Base-by-base conservation (phyloP, 306 rosid genomes). In the Rosa chinensis region DNA sequence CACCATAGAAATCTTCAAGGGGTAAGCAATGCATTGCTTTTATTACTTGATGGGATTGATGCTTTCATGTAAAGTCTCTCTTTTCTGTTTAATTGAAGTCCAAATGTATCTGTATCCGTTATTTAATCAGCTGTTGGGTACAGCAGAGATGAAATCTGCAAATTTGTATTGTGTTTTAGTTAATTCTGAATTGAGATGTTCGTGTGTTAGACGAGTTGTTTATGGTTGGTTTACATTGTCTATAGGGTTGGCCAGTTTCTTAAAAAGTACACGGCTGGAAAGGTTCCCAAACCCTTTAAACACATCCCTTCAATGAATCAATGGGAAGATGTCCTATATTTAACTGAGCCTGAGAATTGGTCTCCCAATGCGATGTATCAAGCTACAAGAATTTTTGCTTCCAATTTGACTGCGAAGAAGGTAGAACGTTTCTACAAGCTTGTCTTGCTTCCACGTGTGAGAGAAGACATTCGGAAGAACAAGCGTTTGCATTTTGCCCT, bases 281-380 rank as follows among this genome's bases (percentile, higher is more conserved):
- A 85, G 87, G 72, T 95, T 43, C 99, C 99, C 73, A 89, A 87
- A 81, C 89, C 95, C 64, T 86, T 95, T 76, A 95, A 95, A 74
- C 89, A 75, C 84, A 91, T 95, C 67, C 89, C 97, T 69, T 79
- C 97, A 35, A 78, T 89, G 92, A 74, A 77, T 56, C 88, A 67
- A 11, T 95, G 97, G 99, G 99, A 95, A 81, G 92, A 91, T 81
- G 79, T 86, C 68, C 78, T 95, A n/a, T 90, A 92, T 79, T 23
- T 92, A 53, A 95, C 98, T 10, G 95, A 91, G 85, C 99, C 99
- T 55, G 93, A 92, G 69, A 92, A 90, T 16, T 95, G 98, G 99
- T 95, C 99, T 9, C 97, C 99, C 53, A 89, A 89, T 88, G 98
- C 97, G 2, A 77, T 92, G 86, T 95, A 80, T 81, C 98, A 92